Conservation (phyloP, 192 early-diverging fungal species). For the Phlyctochytrium planicorne region DNA sequence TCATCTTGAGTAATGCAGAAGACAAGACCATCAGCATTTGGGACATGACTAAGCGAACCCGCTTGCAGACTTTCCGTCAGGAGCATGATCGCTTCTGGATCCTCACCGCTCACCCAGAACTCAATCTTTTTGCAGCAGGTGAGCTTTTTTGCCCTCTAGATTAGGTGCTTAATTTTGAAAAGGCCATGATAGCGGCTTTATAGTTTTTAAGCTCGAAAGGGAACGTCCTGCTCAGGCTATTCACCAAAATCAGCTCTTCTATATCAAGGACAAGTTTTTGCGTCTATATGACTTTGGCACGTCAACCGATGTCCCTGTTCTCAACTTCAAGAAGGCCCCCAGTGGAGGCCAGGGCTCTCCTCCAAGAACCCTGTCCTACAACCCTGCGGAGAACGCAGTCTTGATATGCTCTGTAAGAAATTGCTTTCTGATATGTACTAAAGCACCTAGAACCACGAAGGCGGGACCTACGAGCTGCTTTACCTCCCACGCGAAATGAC, state of each 20-base stretch:
- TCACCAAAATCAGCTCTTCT: slow-evolving; percentile 82
- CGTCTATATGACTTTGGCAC: slow-evolving; percentile 79
- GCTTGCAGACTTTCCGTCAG: slow-evolving; percentile 92
- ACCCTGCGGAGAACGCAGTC: slow-evolving; percentile 91
- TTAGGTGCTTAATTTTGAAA: not conserved
- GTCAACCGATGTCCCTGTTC: slow-evolving; percentile 72
- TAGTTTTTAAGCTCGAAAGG: slow-evolving; percentile 98
- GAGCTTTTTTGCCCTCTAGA: slow-evolving; percentile 10
- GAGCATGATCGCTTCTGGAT: slow-evolving; percentile 99
- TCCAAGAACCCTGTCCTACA: slow-evolving; percentile 86
- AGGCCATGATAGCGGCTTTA: slow-evolving; percentile 96
- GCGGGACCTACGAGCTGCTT: slow-evolving; percentile 90
- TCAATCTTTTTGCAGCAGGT: slow-evolving; percentile 98
- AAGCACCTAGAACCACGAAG: slow-evolving; percentile 56
- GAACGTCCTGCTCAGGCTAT: slow-evolving; percentile 91
- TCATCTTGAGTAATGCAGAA: slow-evolving; percentile 91
- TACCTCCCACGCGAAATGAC: slow-evolving; percentile 71
- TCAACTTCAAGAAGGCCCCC: slow-evolving; percentile 72
- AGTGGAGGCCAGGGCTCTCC: slow-evolving; percentile 63
- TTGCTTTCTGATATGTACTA: not conserved
- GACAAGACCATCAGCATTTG: slow-evolving; percentile 98
- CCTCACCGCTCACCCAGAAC: slow-evolving; percentile 90
- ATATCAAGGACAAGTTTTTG: slow-evolving; percentile 85
- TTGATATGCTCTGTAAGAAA: slow-evolving; percentile 71
- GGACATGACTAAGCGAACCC: slow-evolving; percentile 95